phyloP scores from a whole-genome alignment of 306 rosid genomes.

The Quercus glauca region DNA sequence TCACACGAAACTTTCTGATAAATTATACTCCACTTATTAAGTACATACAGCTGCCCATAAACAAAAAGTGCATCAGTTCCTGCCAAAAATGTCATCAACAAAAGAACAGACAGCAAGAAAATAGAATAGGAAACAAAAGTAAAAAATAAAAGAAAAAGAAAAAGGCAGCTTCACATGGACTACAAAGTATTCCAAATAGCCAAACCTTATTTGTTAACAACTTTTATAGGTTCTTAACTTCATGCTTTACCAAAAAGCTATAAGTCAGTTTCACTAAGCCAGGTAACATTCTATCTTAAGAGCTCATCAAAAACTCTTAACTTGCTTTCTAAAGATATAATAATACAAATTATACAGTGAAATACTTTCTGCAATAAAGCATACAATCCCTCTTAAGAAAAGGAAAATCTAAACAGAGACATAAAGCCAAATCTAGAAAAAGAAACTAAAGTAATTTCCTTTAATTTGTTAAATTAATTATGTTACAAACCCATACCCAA shows the following conservation, averaged over 20 bases:
- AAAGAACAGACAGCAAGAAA: background rate
- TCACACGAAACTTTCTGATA: slow-evolving; percentile 21
- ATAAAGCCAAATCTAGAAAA: background rate
- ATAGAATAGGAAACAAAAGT: background rate
- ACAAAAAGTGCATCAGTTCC: slow-evolving; percentile 19
- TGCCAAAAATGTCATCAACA: background rate
- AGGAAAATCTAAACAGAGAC: background rate
- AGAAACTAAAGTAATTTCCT: background rate
- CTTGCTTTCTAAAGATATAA: background rate
- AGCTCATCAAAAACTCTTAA: background rate
- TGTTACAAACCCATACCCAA: background rate
- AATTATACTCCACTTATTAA: slow-evolving; percentile 23
- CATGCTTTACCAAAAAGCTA: background rate
- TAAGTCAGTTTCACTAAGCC: background rate
- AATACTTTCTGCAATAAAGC: background rate
- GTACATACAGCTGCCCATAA: slow-evolving; percentile 36
- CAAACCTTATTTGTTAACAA: background rate
- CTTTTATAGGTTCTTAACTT: background rate
- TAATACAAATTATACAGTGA: background rate
- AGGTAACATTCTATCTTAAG: background rate
- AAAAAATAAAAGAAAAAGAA: background rate
- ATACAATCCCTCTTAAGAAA: background rate
- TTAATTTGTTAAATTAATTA: background rate
- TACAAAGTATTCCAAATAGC: slow-evolving; percentile 11
- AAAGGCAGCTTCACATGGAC: slow-evolving; percentile 16